phyloP scores from a whole-genome alignment of 768 basidiomycete species.

The Mycena rebaudengoi region DNA sequence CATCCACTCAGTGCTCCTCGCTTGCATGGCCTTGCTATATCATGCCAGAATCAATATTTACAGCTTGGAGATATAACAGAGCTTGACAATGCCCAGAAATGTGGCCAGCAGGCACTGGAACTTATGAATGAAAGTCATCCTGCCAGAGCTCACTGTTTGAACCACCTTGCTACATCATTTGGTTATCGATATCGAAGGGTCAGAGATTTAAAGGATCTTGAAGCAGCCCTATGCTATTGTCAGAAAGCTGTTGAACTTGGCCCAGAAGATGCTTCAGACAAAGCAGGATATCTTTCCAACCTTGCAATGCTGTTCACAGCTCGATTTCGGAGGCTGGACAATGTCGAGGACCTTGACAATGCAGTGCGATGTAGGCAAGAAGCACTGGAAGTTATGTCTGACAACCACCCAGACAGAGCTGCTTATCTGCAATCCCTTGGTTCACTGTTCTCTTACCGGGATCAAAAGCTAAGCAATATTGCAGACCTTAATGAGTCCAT shows the following conservation, averaged over 20 bases:
- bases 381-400: not conserved
- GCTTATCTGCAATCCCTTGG: not conserved
- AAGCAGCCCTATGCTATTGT: not conserved
- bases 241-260: not conserved
- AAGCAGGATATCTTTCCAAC: not conserved
- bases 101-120: not conserved
- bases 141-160: not conserved
- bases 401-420: not conserved
- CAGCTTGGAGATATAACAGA: not conserved
- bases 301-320: not conserved
- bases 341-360: not conserved
- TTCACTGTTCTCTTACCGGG: not conserved
- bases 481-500: not conserved
- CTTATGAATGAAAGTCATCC: not conserved
- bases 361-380: not conserved
- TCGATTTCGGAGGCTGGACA: not conserved
- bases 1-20: not conserved
- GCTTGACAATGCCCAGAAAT: not conserved
- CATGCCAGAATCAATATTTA: not conserved
- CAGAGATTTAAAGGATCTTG: not conserved
- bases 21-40: not conserved
- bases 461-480: not conserved
- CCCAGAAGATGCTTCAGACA: not conserved
- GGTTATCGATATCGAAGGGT: not conserved
- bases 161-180: not conserved